Conservation (phyloP, 2,329 filamentous ascomycete species). For the Phoma herbarum region DNA sequence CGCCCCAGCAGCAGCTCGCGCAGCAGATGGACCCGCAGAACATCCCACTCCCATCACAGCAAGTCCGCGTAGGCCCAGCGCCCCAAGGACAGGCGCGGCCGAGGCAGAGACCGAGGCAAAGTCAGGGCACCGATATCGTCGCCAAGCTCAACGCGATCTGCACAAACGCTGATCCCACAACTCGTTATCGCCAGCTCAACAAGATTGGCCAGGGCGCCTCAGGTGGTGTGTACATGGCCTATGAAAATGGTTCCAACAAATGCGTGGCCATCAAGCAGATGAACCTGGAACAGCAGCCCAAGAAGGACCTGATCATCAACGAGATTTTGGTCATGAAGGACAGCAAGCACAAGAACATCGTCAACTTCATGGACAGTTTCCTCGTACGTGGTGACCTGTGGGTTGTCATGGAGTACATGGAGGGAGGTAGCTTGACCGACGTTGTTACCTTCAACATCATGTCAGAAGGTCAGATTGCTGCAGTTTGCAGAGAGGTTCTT, state of each 20-base stretch:
- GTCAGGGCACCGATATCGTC: conserved; percentile 82
- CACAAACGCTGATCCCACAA: conserved; percentile 85
- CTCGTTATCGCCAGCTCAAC: conserved; percentile 84
- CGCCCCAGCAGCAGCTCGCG: conserved; percentile 61
- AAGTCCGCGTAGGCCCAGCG: conserved; percentile 61
- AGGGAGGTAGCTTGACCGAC: conserved; percentile 95
- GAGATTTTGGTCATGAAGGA: conserved; percentile 99
- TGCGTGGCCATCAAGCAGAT: conserved; percentile 99
- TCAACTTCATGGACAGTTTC: conserved; percentile 99
- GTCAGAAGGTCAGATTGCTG: conserved; percentile 96
- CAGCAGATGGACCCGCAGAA: conserved; percentile 54
- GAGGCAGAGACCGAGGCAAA: conserved; percentile 80
- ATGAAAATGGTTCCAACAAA: conserved; percentile 82
- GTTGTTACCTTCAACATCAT: conserved; percentile 99
- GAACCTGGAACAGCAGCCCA: conserved; percentile 97
- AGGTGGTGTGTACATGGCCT: conserved; percentile 92
- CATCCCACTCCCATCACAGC: conserved; percentile 58
- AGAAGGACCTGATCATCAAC: conserved; percentile 99
- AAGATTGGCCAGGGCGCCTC: conserved; percentile 99
- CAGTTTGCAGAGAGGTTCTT: conserved; percentile 91
- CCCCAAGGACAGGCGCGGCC: conserved; percentile 63
- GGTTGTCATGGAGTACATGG: conserved; percentile 99
- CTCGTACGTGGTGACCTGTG: conserved; percentile 89
- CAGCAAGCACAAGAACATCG: conserved; percentile 96
- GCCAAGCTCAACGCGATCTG: conserved; percentile 88